A percentile compares a stretch with the other conserved stretches of the same genome.
Evolutionary conservation across 2,329 filamentous ascomycete species (phyloP).

Genomic region (Chrysosporium queenslandicum): DNA sequence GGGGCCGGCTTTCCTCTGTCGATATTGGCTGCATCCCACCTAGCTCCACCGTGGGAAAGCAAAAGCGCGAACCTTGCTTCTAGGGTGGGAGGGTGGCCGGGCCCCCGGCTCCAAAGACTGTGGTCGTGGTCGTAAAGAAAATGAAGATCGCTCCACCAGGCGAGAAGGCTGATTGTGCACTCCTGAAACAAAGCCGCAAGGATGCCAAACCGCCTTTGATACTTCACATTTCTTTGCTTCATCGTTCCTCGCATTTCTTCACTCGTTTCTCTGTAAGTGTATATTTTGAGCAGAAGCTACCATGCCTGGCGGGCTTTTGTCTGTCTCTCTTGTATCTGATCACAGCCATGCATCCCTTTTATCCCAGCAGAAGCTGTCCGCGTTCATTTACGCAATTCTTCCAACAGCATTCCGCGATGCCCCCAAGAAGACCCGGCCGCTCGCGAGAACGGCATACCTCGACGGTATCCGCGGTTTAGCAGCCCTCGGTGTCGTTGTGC

Average conservation of each 20-base stretch:
- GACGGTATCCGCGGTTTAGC: constrained; percentile 23
- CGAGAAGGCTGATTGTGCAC: not conserved
- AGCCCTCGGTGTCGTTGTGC: constrained; percentile 18
- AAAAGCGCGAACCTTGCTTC: too few species aligned
- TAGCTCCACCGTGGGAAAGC: too few species aligned
- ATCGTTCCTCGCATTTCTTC: not conserved
- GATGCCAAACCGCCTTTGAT: not conserved
- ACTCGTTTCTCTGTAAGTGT: not conserved
- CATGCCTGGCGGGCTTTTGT: constrained; percentile 8
- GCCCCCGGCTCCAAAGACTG: too few species aligned
- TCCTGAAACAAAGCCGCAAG: constrained; percentile 1
- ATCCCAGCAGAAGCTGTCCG: constrained; percentile 3
- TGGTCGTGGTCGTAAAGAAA: too few species aligned
- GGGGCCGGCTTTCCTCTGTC: too few species aligned
- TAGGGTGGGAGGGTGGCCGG: too few species aligned
- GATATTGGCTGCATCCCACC: too few species aligned
- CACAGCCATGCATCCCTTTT: constrained; percentile 1
- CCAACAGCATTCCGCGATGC: constrained; percentile 5
- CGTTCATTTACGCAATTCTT: constrained; percentile 6
- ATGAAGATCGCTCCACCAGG: not conserved
- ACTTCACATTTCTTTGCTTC: not conserved
- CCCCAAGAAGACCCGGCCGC: constrained; percentile 3
- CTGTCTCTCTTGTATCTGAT: constrained; percentile 5
- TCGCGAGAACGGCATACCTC: constrained; percentile 20
- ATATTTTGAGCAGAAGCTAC: not conserved